phyloP scores from a whole-genome alignment of 2,329 filamentous ascomycete species.

The Tolypocladium ovalisporum region DNA sequence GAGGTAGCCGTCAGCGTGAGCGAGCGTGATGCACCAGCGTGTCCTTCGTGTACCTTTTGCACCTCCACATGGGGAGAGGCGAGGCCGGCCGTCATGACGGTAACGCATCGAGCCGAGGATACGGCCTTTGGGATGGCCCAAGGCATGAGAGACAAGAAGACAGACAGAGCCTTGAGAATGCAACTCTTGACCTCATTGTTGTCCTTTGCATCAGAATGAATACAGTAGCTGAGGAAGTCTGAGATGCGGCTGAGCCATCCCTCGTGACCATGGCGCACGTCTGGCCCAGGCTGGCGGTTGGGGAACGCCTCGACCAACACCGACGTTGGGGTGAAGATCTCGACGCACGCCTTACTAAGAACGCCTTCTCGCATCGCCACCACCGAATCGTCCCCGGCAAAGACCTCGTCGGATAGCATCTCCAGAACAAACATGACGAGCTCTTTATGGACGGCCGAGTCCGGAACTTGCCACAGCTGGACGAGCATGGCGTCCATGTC shows the following conservation, averaged over 20 bases:
- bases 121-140: constrained; percentile 86
- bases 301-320: constrained; percentile 70
- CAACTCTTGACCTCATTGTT: constrained; percentile 59
- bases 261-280: constrained; percentile 66
- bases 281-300: constrained; percentile 54
- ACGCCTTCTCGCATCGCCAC: constrained; percentile 74
- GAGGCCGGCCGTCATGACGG: constrained; percentile 60
- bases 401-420: constrained; percentile 87
- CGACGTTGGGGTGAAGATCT: constrained; percentile 75
- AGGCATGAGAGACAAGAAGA: constrained; percentile 67
- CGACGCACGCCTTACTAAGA: constrained; percentile 81
- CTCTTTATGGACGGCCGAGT: constrained; percentile 60
- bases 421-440: constrained; percentile 83
- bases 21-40: not conserved
- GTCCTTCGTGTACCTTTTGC: constrained; percentile 46
- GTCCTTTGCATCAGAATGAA: constrained; percentile 52
- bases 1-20: not conserved
- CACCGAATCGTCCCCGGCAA: constrained; percentile 79
- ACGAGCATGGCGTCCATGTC: constrained; percentile 84
- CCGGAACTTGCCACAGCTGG: constrained; percentile 65
- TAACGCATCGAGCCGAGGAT: constrained; percentile 57
- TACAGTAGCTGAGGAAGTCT: constrained; percentile 61
- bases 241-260: constrained; percentile 80
- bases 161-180: constrained; percentile 64
- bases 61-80: constrained; percentile 59